Conservation (phyloP, 2,329 filamentous ascomycete genomes). For the Aspergillus jensenii region DNA sequence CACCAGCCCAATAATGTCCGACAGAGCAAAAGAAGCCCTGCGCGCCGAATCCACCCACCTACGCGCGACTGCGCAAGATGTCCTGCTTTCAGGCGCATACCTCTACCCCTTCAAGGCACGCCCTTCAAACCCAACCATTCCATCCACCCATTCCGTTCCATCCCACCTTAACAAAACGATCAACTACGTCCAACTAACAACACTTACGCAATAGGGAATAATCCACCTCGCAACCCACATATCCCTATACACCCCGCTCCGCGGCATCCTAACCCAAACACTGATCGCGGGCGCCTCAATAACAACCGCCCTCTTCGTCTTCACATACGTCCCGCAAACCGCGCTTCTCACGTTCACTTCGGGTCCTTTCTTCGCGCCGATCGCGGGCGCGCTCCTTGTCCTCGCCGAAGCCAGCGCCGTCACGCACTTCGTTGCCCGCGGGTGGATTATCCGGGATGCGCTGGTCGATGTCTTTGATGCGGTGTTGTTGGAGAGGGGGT, state of each 20-base stretch:
- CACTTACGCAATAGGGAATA: slow-evolving; percentile 50
- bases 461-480: slow-evolving; percentile 89
- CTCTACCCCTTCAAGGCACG: slow-evolving; percentile 76
- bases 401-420: slow-evolving; percentile 57
- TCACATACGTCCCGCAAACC: slow-evolving; percentile 83
- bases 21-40: slow-evolving; percentile 58
- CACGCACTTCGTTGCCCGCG: slow-evolving; percentile 58
- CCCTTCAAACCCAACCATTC: not conserved
- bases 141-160: not conserved
- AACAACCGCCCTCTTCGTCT: slow-evolving; percentile 77
- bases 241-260: slow-evolving; percentile 60
- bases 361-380: slow-evolving; percentile 66
- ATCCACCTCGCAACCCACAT: slow-evolving; percentile 60
- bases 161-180: not conserved
- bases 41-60: slow-evolving; percentile 71
- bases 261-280: slow-evolving; percentile 59
- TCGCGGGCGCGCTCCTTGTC: slow-evolving; percentile 60
- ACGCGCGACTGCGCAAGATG: slow-evolving; percentile 63
- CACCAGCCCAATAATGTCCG: slow-evolving; percentile 33
- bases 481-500: slow-evolving; percentile 55
- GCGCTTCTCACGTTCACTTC: slow-evolving; percentile 81
- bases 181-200: not conserved
- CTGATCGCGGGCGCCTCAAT: slow-evolving; percentile 70
- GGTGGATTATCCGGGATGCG: slow-evolving; percentile 77
- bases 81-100: slow-evolving; percentile 74